Conservation (phyloP, 306 rosid species). For the Betula pendula region DNA sequence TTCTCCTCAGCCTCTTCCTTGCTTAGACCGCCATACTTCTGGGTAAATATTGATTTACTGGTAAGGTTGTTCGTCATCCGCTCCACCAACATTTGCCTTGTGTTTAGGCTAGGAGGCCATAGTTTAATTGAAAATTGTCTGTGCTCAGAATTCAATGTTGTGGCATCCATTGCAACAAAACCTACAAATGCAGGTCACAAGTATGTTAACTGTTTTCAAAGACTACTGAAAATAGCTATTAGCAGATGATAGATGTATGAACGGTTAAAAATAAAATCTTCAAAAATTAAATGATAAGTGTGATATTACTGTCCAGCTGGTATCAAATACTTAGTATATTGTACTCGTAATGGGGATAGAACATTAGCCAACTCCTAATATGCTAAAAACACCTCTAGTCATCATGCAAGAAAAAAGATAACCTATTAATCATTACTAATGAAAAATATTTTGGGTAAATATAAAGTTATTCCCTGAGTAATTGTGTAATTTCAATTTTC, state of each 20-base stretch:
- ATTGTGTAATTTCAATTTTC: too few species aligned
- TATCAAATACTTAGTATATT: not conserved
- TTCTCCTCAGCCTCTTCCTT: conserved; percentile 80
- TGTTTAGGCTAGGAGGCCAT: conserved; percentile 97
- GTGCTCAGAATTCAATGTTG: conserved; percentile 41
- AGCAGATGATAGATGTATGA: not conserved
- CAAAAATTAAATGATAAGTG: not conserved
- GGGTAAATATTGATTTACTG: conserved; percentile 71
- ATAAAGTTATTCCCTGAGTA: too few species aligned
- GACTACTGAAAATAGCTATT: not conserved
- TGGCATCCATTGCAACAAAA: conserved; percentile 56
- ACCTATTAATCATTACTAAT: not conserved
- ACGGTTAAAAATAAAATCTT: not conserved
- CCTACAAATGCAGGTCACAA: conserved; percentile 30
- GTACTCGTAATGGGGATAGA: not conserved
- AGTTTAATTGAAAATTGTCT: conserved; percentile 80
- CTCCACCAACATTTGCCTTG: conserved; percentile 81
- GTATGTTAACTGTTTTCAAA: not conserved
- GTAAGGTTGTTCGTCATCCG: conserved; percentile 85
- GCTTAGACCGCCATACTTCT: conserved; percentile 69
- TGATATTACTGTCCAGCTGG: not conserved
- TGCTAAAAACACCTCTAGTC: not conserved
- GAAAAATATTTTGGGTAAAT: not conserved
- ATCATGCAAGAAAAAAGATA: not conserved
- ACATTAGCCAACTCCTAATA: not conserved